Percentiles rank a stretch among this genome's conserved stretches.
These are phyloP conservation scores for Pugionium dolabratum DNA, from an alignment of 345 rosid species.

Conservation along the genomic window DNA sequence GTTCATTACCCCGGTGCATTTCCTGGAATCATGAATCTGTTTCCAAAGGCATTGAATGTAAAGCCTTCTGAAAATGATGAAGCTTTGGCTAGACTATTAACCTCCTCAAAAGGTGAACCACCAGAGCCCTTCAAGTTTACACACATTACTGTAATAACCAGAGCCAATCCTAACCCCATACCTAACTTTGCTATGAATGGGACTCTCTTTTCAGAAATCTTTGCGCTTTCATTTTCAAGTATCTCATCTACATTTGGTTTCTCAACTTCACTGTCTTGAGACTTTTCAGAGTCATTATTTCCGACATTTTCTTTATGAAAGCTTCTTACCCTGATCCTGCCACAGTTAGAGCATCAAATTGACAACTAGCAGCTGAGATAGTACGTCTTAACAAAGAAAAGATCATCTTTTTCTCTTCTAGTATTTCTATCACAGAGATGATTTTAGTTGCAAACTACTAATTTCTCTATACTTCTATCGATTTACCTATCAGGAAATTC, in stretches of 20 bases:
- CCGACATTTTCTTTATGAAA: conserved; percentile 40
- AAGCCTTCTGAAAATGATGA: conserved; percentile 47
- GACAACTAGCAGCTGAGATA: background rate
- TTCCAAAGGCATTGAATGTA: conserved; percentile 72
- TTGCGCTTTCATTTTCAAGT: conserved; percentile 22
- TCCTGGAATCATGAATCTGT: conserved; percentile 65
- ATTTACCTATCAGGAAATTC: background rate
- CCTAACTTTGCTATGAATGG: conserved; percentile 61
- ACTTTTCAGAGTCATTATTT: conserved; percentile 36
- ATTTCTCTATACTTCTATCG: background rate
- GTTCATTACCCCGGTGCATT: conserved; percentile 69
- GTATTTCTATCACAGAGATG: background rate
- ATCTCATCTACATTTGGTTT: conserved; percentile 34
- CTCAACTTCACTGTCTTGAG: conserved; percentile 38
- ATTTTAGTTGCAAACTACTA: background rate
- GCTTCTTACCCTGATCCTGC: conserved; percentile 49
- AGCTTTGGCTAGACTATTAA: conserved; percentile 53
- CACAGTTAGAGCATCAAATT: conserved; percentile 7
- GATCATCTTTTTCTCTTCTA: too few species aligned
- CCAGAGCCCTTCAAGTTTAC: conserved; percentile 42
- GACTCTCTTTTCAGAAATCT: conserved; percentile 35
- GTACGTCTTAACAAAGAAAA: too few species aligned
- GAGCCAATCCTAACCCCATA: conserved; percentile 58
- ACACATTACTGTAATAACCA: conserved; percentile 49
- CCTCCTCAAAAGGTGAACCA: conserved; percentile 54